phyloP scores from a whole-genome alignment of 2,329 filamentous ascomycete species.

The Metarhizium anisopliae region DNA sequence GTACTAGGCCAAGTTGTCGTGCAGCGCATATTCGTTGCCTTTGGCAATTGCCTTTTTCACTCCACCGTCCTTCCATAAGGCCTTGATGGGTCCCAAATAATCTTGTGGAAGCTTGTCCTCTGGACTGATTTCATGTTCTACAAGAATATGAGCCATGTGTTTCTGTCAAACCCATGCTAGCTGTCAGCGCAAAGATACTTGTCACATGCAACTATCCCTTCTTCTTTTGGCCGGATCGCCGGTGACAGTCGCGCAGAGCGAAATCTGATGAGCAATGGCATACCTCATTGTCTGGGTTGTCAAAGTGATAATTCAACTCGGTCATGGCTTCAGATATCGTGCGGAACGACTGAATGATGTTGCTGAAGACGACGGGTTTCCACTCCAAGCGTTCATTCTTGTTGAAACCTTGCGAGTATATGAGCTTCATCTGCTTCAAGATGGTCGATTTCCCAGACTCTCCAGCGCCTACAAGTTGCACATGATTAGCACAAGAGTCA shows the following conservation, averaged over 20 bases:
- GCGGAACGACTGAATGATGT: constrained; percentile 86
- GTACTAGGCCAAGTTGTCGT: constrained; percentile 92
- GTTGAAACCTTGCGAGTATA: constrained; percentile 87
- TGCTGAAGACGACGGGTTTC: constrained; percentile 92
- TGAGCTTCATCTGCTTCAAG: constrained; percentile 98
- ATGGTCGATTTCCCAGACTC: constrained; percentile 91
- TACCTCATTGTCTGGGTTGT: constrained; percentile 72
- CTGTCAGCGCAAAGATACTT: neutral
- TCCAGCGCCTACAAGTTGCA: constrained; percentile 63
- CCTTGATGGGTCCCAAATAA: constrained; percentile 73
- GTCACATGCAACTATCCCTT: no score
- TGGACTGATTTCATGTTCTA: constrained; percentile 72
- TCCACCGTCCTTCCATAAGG: constrained; percentile 74
- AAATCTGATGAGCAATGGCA: constrained; percentile 18
- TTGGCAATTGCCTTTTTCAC: constrained; percentile 83
- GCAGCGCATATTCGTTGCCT: constrained; percentile 92
- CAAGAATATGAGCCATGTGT: constrained; percentile 66
- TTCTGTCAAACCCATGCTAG: constrained; percentile 40
- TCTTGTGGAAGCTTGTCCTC: constrained; percentile 73
- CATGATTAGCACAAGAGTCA: constrained; percentile 6
- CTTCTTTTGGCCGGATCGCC: no score
- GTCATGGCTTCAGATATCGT: constrained; percentile 87
- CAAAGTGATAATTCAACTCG: constrained; percentile 71
- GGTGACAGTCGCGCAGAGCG: neutral
- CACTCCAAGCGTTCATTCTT: constrained; percentile 86